phyloP scores from a whole-genome alignment of 2,329 filamentous ascomycete genomes.

The Westerdykella sp. region DNA sequence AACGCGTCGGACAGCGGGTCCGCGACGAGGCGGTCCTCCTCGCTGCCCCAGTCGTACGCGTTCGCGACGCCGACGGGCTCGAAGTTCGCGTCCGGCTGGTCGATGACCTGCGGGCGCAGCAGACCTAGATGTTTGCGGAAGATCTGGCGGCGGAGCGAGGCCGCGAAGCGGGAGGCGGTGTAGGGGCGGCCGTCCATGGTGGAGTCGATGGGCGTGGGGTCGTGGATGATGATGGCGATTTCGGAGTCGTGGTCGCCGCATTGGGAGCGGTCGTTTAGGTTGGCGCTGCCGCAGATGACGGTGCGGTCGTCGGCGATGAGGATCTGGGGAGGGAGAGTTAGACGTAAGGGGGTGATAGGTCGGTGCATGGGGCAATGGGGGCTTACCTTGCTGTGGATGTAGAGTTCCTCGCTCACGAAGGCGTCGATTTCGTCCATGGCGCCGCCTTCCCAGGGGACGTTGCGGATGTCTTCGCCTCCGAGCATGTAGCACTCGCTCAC shows the following conservation, averaged over 20 bases:
- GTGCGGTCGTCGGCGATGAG: slow-evolving; percentile 76
- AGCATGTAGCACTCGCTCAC: slow-evolving; percentile 81
- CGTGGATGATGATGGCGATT: slow-evolving; percentile 83
- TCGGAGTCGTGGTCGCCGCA: slow-evolving; percentile 80
- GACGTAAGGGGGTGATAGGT: background rate
- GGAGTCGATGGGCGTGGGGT: slow-evolving; percentile 62
- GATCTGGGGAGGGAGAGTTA: slow-evolving; percentile 38
- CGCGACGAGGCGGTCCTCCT: slow-evolving; percentile 53
- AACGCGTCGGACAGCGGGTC: slow-evolving; percentile 69
- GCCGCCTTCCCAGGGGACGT: slow-evolving; percentile 54
- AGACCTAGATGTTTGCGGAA: slow-evolving; percentile 90
- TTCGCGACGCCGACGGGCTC: slow-evolving; percentile 54
- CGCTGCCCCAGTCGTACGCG: slow-evolving; percentile 44
- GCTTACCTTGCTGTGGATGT: slow-evolving; percentile 58
- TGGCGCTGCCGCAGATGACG: slow-evolving; percentile 73
- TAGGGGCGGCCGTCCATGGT: slow-evolving; percentile 68
- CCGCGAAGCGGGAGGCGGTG: slow-evolving; percentile 67
- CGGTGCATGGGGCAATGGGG: background rate
- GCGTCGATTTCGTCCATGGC: slow-evolving; percentile 53
- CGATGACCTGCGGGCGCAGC: slow-evolving; percentile 64
- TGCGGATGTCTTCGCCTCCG: slow-evolving; percentile 62
- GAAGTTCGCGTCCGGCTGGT: slow-evolving; percentile 53
- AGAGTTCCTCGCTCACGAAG: slow-evolving; percentile 58
- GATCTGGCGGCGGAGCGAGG: slow-evolving; percentile 74
- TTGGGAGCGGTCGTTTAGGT: slow-evolving; percentile 68